Evolutionary conservation across 805 yeast genomes (phyloP).

Genomic region (Candida quercuum): DNA sequence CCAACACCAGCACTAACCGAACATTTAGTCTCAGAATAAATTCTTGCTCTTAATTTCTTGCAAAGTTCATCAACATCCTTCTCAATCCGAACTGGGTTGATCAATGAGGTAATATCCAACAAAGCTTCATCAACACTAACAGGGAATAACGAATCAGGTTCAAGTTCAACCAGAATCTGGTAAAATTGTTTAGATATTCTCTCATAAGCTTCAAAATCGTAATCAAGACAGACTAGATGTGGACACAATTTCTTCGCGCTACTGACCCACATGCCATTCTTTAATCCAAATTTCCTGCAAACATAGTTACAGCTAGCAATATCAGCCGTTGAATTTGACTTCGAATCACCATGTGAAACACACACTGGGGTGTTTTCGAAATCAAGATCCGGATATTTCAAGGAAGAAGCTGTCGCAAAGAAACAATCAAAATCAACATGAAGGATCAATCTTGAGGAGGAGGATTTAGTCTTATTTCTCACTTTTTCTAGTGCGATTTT

Average conservation of each 20-base stretch:
- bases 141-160: conserved; percentile 45
- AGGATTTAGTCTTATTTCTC: conserved; percentile 6
- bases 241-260: conserved; percentile 66
- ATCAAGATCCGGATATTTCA: conserved; percentile 48
- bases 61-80: conserved; percentile 23
- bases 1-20: conserved; percentile 80
- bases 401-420: conserved; percentile 80
- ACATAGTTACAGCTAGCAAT: conserved; percentile 89
- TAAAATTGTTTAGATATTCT: conserved; percentile 59
- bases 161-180: conserved; percentile 42
- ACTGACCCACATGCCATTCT: conserved; percentile 87
- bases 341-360: conserved; percentile 42
- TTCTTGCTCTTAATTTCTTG: conserved; percentile 26
- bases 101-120: conserved; percentile 49
- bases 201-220: conserved; percentile 74
- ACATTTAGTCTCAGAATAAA: conserved; percentile 48
- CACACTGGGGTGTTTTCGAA: conserved; percentile 50
- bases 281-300: conserved; percentile 74
- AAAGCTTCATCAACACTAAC: conserved; percentile 91
- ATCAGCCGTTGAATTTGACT: conserved; percentile 50
- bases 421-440: conserved; percentile 95
- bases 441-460: conserved; percentile 36
- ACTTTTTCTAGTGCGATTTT: conserved; percentile 33
- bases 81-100: conserved; percentile 20
- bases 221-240: conserved; percentile 52